Base-by-base conservation (phyloP, 352 stramenopile species). In the Pythium chondricola region DNA sequence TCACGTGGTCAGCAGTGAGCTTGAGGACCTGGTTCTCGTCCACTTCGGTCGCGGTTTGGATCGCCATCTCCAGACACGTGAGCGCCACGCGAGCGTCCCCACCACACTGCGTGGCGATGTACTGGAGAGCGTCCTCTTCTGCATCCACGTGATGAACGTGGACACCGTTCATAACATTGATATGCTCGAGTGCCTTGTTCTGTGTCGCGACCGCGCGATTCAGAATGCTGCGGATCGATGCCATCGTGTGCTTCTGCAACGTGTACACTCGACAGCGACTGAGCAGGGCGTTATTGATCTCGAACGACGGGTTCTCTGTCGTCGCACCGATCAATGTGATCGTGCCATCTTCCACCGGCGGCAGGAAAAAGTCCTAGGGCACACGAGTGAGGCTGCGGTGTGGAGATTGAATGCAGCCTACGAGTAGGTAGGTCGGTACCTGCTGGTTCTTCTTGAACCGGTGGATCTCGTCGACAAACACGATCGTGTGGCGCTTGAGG, bases 401-500 rank as follows among this genome's bases (percentile, higher is more conserved):
- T n/a, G n/a, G n/a, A n/a, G n/a, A n/a, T n/a, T n/a, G n/a, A n/a
- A n/a, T n/a, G n/a, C n/a, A n/a, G n/a, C n/a, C n/a, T n/a, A n/a
- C n/a, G n/a, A n/a, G n/a, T n/a, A n/a, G n/a, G n/a, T n/a, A n/a
- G n/a, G n/a, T n/a, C n/a, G n/a, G n/a, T n/a, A n/a, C n/a, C n/a
- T 95, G 85, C 30, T 92, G 77, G 47, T 83, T 85, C 57, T 94
- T 94, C 48, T 89, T 94, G 58, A 91, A 93, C 6, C 81, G 75
- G 54, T 95, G 85, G 44, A 95, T 87, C 57, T 95, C 85, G 35
- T 95, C 85, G 1, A 94, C 78, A 41, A 95, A 95, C 16, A 95
- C 68, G 21, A 93, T 88, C 0, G 85, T 93, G 20, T 73, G 66
- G 40, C 81, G 57, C 13, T 61, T 58, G 5, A 84, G 69, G 46